Percentiles rank a stretch among this genome's conserved stretches.
phyloP scores from a whole-genome alignment of 805 yeast species.

The Tetrapisispora taiwanensis region DNA sequence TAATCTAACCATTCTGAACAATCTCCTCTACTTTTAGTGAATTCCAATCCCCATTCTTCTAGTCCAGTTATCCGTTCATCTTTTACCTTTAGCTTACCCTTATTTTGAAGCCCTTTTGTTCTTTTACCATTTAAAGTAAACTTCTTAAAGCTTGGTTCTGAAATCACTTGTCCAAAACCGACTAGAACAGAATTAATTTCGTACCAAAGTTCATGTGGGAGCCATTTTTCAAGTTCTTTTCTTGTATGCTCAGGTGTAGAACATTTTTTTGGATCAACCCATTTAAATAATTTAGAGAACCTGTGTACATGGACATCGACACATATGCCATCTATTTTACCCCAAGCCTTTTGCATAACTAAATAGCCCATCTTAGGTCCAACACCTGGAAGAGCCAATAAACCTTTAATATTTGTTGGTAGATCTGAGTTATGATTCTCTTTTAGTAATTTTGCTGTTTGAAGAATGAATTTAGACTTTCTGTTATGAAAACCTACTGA shows the following conservation, averaged over 20 bases:
- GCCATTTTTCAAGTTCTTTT: conserved; percentile 56
- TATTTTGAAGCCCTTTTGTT: conserved; percentile 31
- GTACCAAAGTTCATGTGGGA: conserved; percentile 65
- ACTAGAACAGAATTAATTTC: conserved; percentile 81
- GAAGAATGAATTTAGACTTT: conserved; percentile 61
- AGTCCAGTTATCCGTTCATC: conserved; percentile 8
- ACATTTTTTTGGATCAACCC: conserved; percentile 44
- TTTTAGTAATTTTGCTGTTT: conserved; percentile 44
- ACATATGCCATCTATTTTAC: conserved; percentile 70
- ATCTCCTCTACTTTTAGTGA: conserved; percentile 35
- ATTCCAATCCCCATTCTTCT: conserved; percentile 12
- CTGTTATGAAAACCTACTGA: conserved; percentile 83
- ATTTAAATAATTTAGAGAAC: conserved; percentile 66
- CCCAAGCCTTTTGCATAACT: conserved; percentile 76
- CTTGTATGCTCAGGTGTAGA: conserved; percentile 73
- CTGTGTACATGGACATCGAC: conserved; percentile 89
- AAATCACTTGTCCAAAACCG: conserved; percentile 88
- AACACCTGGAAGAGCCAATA: conserved; percentile 73
- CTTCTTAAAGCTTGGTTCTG: conserved; percentile 53
- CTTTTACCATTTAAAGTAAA: conserved; percentile 29
- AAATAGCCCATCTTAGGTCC: conserved; percentile 93
- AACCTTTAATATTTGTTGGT: conserved; percentile 57
- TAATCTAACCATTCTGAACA: conserved; percentile 30
- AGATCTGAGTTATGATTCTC: conserved; percentile 53
- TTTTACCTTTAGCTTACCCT: conserved; percentile 11